phyloP scores from a whole-genome alignment of 805 yeast species.

The Candida yuanshanica region DNA sequence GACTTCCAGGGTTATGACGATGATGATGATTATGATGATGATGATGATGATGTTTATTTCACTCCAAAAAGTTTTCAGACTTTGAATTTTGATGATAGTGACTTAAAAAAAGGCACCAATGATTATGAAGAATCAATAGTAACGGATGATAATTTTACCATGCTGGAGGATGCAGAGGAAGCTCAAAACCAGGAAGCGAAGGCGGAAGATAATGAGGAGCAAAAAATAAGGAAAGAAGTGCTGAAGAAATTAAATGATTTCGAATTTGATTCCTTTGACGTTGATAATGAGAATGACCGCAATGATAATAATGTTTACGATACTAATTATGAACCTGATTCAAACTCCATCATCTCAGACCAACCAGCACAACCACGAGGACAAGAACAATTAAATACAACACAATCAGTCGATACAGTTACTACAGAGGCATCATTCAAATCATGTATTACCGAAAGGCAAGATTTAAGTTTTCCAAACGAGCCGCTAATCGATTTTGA shows the following conservation, averaged over 20 bases:
- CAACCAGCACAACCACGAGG: too few species aligned
- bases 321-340: neutral
- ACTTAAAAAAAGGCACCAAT: too few species aligned
- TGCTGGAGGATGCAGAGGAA: too few species aligned
- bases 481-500: too few species aligned
- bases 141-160: neutral
- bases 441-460: too few species aligned
- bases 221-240: neutral
- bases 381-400: neutral
- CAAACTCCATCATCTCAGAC: neutral
- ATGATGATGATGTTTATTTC: neutral
- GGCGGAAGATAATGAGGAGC: too few species aligned
- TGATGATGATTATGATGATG: slow-evolving; percentile 8
- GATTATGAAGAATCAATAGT: too few species aligned
- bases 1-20: slow-evolving; percentile 7
- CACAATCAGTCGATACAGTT: neutral
- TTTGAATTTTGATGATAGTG: slow-evolving; percentile 11
- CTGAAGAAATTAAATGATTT: neutral
- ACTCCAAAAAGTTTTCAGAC: slow-evolving; percentile 13
- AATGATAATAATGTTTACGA: neutral
- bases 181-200: too few species aligned
- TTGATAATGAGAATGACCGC: neutral
- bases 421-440: neutral
- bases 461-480: too few species aligned
- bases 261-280: slow-evolving; percentile 5